A percentile compares a stretch with the other conserved stretches of the same genome.
Conservation (phyloP, 176 grass and related monocot genomes). For the Phoenix dactylifera region DNA sequence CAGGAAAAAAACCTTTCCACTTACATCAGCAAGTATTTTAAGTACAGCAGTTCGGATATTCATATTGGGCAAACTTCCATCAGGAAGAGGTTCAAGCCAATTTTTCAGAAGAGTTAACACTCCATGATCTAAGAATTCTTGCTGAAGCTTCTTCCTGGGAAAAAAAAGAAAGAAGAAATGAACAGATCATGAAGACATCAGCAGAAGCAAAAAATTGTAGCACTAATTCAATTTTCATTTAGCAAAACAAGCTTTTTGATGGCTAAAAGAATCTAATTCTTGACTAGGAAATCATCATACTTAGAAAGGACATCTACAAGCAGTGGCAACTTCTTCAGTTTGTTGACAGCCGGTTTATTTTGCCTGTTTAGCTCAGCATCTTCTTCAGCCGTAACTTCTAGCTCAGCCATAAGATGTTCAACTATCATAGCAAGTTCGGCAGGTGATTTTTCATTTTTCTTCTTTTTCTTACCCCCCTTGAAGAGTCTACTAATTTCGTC, state of each 20-base stretch:
- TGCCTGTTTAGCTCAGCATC: constrained; percentile 92
- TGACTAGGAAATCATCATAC: constrained; percentile 33
- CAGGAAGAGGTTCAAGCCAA: constrained; percentile 94
- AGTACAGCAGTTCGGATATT: constrained; percentile 84
- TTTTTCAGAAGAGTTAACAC: constrained; percentile 81
- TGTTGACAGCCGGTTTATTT: constrained; percentile 88
- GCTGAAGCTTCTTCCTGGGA: constrained; percentile 84
- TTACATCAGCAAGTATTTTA: constrained; percentile 77
- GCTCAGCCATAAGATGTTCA: constrained; percentile 88
- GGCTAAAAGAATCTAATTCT: no score
- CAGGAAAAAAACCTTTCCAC: constrained; percentile 7
- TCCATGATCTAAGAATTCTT: constrained; percentile 98
- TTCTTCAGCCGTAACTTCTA: constrained; percentile 86
- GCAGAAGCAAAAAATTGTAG: no score
- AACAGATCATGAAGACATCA: no score
- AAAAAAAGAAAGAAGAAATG: not conserved
- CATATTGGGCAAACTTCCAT: constrained; percentile 90
- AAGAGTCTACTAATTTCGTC: constrained; percentile 81
- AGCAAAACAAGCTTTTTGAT: no score
- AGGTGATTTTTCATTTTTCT: constrained; percentile 76
- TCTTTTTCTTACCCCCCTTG: constrained; percentile 76
- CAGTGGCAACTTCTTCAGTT: constrained; percentile 86
- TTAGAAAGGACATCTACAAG: constrained; percentile 91
- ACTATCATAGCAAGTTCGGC: constrained; percentile 86
- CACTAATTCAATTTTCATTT: no score